Evolutionary conservation across 257 asterid species (phyloP).

Genomic region (Ballota nigra): DNA sequence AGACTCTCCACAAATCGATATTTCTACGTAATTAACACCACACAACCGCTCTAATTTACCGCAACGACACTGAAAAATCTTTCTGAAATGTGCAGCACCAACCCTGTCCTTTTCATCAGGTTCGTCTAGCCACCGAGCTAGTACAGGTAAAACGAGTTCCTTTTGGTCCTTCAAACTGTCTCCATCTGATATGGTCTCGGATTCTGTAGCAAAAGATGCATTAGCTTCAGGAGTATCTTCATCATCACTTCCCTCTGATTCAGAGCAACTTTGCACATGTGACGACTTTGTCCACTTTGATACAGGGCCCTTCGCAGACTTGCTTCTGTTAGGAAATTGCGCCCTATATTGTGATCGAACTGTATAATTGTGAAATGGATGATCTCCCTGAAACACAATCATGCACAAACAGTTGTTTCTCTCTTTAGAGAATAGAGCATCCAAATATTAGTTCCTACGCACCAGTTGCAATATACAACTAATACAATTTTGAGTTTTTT

Average conservation of each 20-base stretch:
- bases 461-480: no score
- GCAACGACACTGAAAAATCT: constrained; percentile 69
- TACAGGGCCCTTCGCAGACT: constrained; percentile 22
- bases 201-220: constrained; percentile 28
- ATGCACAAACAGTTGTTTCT: constrained; percentile 14
- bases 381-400: constrained; percentile 68
- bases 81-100: constrained; percentile 81
- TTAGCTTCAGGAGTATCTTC: constrained; percentile 39
- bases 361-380: constrained; percentile 95
- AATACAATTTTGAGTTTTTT: no score
- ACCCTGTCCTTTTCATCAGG: constrained; percentile 78
- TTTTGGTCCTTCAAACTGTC: constrained; percentile 34
- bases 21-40: constrained; percentile 62
- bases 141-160: constrained; percentile 29
- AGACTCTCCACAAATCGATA: constrained; percentile 88
- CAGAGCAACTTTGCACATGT: constrained; percentile 33
- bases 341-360: constrained; percentile 80
- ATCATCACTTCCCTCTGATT: constrained; percentile 46
- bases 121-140: constrained; percentile 86
- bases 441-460: neutral
- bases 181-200: neutral
- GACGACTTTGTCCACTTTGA: constrained; percentile 30
- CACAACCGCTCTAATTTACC: constrained; percentile 66
- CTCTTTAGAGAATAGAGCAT: constrained; percentile 11
- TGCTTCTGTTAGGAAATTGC: constrained; percentile 30